Conservation (phyloP, 2,329 filamentous ascomycete genomes). For the Emydomyces testavorans region DNA sequence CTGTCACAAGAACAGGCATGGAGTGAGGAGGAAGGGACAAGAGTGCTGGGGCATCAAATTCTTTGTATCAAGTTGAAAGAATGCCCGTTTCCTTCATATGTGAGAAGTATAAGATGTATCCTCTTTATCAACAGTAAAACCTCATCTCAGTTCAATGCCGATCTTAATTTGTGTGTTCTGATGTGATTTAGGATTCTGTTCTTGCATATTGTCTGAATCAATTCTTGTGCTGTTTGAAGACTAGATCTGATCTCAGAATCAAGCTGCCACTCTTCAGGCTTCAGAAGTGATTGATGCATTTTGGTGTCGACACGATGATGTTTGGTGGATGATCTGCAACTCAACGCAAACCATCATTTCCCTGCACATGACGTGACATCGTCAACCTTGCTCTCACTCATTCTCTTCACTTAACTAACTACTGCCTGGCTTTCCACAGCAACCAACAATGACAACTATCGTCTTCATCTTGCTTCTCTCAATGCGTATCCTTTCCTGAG, state of each 20-base stretch:
- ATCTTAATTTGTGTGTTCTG: neutral
- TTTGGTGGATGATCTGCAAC: conserved; percentile 8
- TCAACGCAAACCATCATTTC: neutral
- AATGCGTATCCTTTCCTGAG: no score
- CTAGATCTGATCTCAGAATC: neutral
- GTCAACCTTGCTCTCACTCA: neutral
- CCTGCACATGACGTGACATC: conserved; percentile 11
- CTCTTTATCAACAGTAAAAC: no score
- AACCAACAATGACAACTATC: neutral
- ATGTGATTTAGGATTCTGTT: neutral
- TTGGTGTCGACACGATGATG: no score
- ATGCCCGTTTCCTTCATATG: no score
- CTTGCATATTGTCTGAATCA: neutral
- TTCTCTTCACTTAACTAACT: neutral
- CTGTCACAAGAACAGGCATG: no score
- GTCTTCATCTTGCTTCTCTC: neutral
- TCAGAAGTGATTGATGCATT: neutral
- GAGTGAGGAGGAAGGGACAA: no score
- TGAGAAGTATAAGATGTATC: no score
- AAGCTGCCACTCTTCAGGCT: conserved; percentile 1
- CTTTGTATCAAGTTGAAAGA: no score
- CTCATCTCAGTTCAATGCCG: neutral
- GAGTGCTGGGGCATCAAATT: no score
- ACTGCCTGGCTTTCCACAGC: neutral
- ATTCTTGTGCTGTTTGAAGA: neutral